Evolutionary conservation across 129 eudicot genomes (phyloP), one percentile per base, ranked within the genome.

Genomic region (Logfia minima): DNA sequence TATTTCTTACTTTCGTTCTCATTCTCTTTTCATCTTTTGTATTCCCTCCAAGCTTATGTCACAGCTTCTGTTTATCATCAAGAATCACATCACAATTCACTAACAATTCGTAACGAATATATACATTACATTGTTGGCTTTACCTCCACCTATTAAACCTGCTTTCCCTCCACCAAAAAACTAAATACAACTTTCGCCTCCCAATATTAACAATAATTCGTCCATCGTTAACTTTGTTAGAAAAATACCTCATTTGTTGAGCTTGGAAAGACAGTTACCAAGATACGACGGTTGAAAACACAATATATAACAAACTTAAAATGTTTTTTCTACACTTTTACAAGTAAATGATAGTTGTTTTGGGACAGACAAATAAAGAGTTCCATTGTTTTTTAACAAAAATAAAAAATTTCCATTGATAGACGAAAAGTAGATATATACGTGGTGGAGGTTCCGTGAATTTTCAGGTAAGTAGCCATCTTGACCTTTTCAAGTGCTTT

Each of bases 401-500:
- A 39, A 39, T 39, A n/a, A 37, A 37, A 8, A 37, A 1, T 4
- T 4, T 17, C 1, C 19, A 2, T 22, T 45, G 21, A 70, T 70
- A 14, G 34, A 45, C 37, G 0, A 23, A 43, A 51, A 21, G 56
- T 41, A 67, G 53, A 10, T 22, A 66, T 8, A 18, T 66, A 2
- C 9, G 14, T 31, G n/a, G 48, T 28, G 39, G 17, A 7, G 18
- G 16, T 59, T 52, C 28, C 19, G 18, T 19, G 23, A 18, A 4
- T 34, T 67, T 66, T 66, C 23, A 21, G 74, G 35, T 23, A 19
- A 69, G 55, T 18, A 68, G 24, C 52, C 55, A 37, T 68, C 24
- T 31, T 67, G 31, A 35, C 56, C 32, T 24, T 70, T 70, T 70
- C 62, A 70, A 48, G 62, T 70, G 75, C 61, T 70, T 48, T 16